Evolutionary conservation across 108 stramenopile genomes (phyloP).

Genomic region (Asterionellopsis glacialis): DNA sequence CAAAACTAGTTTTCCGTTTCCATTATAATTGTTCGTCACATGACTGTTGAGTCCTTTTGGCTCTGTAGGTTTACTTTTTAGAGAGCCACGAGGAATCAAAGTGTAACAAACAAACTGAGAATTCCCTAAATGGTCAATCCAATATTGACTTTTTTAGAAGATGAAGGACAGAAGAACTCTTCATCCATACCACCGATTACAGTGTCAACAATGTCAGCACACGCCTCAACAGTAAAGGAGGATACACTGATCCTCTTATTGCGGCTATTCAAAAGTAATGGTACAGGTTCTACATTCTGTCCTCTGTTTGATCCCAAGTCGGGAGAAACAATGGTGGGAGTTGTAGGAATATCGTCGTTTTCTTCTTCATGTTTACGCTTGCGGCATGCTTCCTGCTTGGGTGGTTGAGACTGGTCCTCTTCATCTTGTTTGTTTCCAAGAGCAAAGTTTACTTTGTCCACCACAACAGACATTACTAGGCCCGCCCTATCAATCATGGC

Average conservation of each 20-base stretch:
- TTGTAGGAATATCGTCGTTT: neutral
- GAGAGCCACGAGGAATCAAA: too few species aligned
- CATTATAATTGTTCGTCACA: too few species aligned
- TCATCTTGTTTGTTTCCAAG: neutral
- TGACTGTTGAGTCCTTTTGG: too few species aligned
- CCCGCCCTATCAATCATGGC: neutral
- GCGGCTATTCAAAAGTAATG: neutral
- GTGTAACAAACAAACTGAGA: too few species aligned
- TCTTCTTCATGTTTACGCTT: neutral
- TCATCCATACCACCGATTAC: constrained; percentile 9
- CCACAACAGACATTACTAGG: constrained; percentile 1
- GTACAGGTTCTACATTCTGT: neutral
- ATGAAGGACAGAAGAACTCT: neutral
- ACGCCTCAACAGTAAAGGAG: neutral
- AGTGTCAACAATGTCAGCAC: constrained; percentile 11
- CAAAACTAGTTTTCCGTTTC: too few species aligned
- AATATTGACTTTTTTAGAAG: neutral
- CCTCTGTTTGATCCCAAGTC: neutral
- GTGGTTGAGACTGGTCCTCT: neutral
- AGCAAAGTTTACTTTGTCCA: neutral
- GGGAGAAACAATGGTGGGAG: neutral
- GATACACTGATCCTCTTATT: neutral
- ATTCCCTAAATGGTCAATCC: too few species aligned
- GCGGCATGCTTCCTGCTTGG: neutral
- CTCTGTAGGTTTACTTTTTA: too few species aligned